phyloP scores from a whole-genome alignment of 371 early-diverging fungal species.

The Haplosporangium sp. region DNA sequence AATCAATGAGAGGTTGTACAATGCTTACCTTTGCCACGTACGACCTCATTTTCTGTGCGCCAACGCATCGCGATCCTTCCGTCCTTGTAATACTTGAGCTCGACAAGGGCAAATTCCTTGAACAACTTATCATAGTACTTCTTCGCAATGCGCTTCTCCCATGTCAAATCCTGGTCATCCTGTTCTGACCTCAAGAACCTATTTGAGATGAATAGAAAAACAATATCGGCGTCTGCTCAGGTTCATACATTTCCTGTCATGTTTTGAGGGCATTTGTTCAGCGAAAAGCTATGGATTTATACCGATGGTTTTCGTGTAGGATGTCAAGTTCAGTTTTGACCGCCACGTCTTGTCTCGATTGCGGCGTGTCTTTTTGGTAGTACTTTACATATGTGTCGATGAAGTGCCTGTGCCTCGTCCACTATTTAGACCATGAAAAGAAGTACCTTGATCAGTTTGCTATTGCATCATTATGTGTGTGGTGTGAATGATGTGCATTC shows the following conservation, averaged over 20 bases:
- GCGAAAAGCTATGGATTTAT: slow-evolving; percentile 51
- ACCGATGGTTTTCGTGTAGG: slow-evolving; percentile 74
- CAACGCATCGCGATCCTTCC: slow-evolving; percentile 86
- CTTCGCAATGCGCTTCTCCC: slow-evolving; percentile 87
- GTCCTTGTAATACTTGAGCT: slow-evolving; percentile 79
- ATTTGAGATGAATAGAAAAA: too few species aligned
- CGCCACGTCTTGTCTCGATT: slow-evolving; percentile 6
- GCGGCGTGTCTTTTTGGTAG: neutral
- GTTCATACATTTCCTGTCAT: too few species aligned
- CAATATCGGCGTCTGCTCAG: too few species aligned
- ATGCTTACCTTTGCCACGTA: slow-evolving; percentile 76
- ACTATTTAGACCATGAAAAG: slow-evolving; percentile 8
- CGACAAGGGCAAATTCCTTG: slow-evolving; percentile 88
- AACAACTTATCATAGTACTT: slow-evolving; percentile 88
- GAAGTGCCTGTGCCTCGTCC: slow-evolving; percentile 30
- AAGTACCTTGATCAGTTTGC: slow-evolving; percentile 4
- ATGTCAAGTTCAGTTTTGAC: slow-evolving; percentile 64
- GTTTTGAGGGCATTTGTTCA: neutral
- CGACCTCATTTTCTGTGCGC: slow-evolving; percentile 83
- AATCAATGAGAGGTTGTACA: too few species aligned
- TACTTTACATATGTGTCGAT: slow-evolving; percentile 36
- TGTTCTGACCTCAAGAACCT: slow-evolving; percentile 67
- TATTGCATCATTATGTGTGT: too few species aligned
- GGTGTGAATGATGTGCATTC: neutral
- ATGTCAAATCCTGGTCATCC: slow-evolving; percentile 61